These are phyloP conservation scores for Myxozyma sirexii DNA, from an alignment of 805 yeast genomes.

Conservation along the genomic window DNA sequence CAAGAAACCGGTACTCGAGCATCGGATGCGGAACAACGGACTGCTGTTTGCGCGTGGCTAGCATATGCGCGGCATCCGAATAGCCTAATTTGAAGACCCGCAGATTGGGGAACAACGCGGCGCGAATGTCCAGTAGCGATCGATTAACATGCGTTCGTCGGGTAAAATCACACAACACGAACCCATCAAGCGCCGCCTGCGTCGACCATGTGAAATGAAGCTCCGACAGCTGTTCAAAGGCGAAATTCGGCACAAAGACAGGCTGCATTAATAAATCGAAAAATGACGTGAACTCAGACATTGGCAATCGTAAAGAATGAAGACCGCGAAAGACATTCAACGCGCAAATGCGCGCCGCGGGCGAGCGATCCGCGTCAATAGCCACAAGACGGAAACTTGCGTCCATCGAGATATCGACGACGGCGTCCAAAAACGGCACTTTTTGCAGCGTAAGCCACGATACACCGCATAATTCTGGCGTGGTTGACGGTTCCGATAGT, in stretches of 20 bases:
- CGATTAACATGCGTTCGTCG: slow-evolving; percentile 7
- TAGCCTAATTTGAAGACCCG: slow-evolving; percentile 4
- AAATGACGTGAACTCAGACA: slow-evolving; percentile 7
- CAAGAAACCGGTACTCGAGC: slow-evolving; percentile 4
- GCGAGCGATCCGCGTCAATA: slow-evolving; percentile 7
- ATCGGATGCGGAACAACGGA: slow-evolving; percentile 4
- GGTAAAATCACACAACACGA: slow-evolving; percentile 3
- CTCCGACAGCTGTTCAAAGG: background rate
- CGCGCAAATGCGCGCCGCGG: slow-evolving; percentile 3
- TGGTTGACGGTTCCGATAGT: background rate
- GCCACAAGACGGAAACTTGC: slow-evolving; percentile 10
- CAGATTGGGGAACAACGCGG: slow-evolving; percentile 3
- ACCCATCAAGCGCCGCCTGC: slow-evolving; percentile 11
- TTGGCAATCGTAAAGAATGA: background rate
- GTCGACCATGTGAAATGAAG: slow-evolving; percentile 13
- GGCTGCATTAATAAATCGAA: slow-evolving; percentile 2
- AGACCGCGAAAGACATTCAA: background rate
- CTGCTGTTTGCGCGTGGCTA: background rate
- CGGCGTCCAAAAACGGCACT: slow-evolving; percentile 1
- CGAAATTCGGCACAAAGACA: background rate
- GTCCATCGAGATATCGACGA: background rate
- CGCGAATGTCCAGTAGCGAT: background rate
- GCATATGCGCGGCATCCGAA: background rate
- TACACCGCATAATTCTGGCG: slow-evolving; percentile 6
- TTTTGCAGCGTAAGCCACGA: slow-evolving; percentile 10